Conservation (phyloP, 768 basidiomycete species). For the Hysterangium stoloniferum region DNA sequence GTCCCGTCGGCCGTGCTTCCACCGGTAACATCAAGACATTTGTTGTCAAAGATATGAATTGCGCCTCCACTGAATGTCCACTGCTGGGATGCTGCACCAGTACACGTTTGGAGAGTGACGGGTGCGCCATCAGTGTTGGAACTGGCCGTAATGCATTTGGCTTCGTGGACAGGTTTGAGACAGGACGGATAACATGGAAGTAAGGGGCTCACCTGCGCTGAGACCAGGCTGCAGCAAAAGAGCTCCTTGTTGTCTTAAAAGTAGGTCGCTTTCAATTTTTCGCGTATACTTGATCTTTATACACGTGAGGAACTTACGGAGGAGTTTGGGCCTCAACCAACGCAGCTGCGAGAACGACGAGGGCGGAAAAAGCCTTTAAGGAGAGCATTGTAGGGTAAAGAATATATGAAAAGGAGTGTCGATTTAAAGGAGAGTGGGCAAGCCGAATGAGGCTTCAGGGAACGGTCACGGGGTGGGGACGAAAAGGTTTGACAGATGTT, state of each 20-base stretch:
- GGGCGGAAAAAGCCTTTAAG: not conserved
- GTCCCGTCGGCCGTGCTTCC: slow-evolving; percentile 37
- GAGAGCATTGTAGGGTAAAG: not conserved
- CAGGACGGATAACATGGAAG: not conserved
- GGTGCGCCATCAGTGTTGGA: slow-evolving; percentile 41
- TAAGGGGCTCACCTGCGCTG: slow-evolving; percentile 19
- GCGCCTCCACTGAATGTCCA: slow-evolving; percentile 39
- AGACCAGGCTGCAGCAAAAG: slow-evolving; percentile 38
- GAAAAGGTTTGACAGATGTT: too few species aligned
- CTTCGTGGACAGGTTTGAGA: slow-evolving; percentile 27
- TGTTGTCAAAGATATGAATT: slow-evolving; percentile 36
- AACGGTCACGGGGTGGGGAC: not conserved
- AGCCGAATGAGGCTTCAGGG: not conserved
- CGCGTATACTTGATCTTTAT: not conserved
- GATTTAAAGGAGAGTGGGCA: not conserved
- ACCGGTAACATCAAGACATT: slow-evolving; percentile 41
- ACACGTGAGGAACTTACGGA: slow-evolving; percentile 14
- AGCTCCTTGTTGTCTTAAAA: slow-evolving; percentile 25
- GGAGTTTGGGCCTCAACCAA: slow-evolving; percentile 21
- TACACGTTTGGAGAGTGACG: slow-evolving; percentile 42
- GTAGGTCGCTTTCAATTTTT: not conserved
- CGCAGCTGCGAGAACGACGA: slow-evolving; percentile 16
- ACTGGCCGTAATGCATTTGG: slow-evolving; percentile 44
- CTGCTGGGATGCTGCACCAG: slow-evolving; percentile 35
- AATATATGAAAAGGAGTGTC: not conserved